phyloP scores from a whole-genome alignment of 768 basidiomycete genomes.

The Guyanaporus albipodus region DNA sequence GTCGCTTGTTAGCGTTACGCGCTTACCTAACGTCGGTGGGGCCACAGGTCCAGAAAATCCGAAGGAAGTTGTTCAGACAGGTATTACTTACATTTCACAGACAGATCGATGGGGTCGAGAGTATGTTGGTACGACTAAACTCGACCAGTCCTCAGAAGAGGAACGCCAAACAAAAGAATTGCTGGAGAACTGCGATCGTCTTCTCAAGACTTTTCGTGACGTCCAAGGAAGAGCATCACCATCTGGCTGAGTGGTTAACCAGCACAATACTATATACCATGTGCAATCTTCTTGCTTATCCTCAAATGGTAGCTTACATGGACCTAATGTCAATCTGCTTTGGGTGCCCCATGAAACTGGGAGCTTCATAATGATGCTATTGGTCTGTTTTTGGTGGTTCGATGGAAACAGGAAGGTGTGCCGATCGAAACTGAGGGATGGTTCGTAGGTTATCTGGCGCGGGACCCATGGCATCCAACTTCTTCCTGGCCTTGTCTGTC shows the following conservation, averaged over 20 bases:
- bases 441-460: constrained; percentile 67
- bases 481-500: constrained; percentile 67
- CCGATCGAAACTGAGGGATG: constrained; percentile 64
- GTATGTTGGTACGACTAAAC: constrained; percentile 44
- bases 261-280: background rate
- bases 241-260: constrained; percentile 10
- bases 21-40: constrained; percentile 37
- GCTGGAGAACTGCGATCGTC: constrained; percentile 50
- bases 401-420: constrained; percentile 39
- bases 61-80: constrained; percentile 12
- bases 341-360: no score
- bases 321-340: constrained; percentile 2
- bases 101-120: constrained; percentile 55
- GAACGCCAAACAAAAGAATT: constrained; percentile 44
- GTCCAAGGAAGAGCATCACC: constrained; percentile 26
- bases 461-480: constrained; percentile 54
- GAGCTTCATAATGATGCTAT: no score
- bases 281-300: background rate
- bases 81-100: constrained; percentile 50
- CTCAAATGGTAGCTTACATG: background rate
- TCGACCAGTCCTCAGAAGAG: constrained; percentile 51
- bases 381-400: constrained; percentile 30
- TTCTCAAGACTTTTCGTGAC: constrained; percentile 41
- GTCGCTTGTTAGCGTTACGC: constrained; percentile 53
- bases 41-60: constrained; percentile 3